Evolutionary conservation across 192 early-diverging fungal species (phyloP).

Genomic region (Coemansia biformis): DNA sequence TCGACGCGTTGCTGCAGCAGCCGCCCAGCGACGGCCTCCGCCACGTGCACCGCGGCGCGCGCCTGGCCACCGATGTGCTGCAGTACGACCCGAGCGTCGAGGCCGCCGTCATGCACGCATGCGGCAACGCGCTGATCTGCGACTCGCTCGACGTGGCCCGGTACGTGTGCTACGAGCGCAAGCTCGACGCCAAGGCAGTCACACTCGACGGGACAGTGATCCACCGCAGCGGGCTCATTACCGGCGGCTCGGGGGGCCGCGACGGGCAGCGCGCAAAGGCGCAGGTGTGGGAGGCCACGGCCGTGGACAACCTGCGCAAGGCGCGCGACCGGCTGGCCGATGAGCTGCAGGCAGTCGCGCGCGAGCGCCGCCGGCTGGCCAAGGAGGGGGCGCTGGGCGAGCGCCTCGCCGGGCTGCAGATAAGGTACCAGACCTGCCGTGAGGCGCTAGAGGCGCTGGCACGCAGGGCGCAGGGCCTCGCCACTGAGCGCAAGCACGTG

Average conservation of each 20-base stretch:
- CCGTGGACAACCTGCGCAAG: conserved; percentile 71
- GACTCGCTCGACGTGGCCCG: conserved; percentile 82
- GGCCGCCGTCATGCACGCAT: conserved; percentile 81
- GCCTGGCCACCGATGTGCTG: conserved; percentile 90
- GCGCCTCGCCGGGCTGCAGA: conserved; percentile 59
- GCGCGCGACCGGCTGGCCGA: conserved; percentile 63
- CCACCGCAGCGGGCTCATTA: conserved; percentile 95
- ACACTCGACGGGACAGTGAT: conserved; percentile 91
- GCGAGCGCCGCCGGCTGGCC: conserved; percentile 61
- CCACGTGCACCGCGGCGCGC: conserved; percentile 70
- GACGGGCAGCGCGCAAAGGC: conserved; percentile 38
- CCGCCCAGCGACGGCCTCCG: conserved; percentile 78
- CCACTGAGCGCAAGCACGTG: conserved; percentile 55
- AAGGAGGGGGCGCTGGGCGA: conserved; percentile 58
- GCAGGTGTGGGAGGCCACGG: conserved; percentile 82
- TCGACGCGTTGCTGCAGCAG: conserved; percentile 73
- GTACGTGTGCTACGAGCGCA: conserved; percentile 76
- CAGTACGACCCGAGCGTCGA: conserved; percentile 75
- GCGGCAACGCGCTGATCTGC: conserved; percentile 88
- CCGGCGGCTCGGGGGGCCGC: conserved; percentile 63
- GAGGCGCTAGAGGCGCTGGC: conserved; percentile 54
- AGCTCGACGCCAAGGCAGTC: conserved; percentile 84
- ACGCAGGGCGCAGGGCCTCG: conserved; percentile 57
- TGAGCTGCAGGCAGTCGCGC: conserved; percentile 68
- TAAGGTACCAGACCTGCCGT: conserved; percentile 52